A percentile compares a stretch with the other conserved stretches of the same genome.
Conservation (phyloP, 2,329 filamentous ascomycete genomes). For the Fonsecaea monophora region DNA sequence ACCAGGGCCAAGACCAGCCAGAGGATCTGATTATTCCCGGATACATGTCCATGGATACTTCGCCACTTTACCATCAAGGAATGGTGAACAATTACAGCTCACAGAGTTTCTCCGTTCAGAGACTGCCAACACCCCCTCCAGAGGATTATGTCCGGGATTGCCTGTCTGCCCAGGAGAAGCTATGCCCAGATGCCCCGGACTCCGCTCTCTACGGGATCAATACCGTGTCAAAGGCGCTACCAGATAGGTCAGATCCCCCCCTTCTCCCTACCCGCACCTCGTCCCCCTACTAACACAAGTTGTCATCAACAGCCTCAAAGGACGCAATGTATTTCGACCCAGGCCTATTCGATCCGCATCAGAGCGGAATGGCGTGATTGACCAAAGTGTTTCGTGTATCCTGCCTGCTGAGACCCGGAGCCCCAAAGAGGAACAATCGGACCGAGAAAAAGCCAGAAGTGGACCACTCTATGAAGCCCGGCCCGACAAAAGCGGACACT, state of each 20-base stretch:
- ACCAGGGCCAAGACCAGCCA: conserved; percentile 23
- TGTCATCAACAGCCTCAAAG: conserved; percentile 17
- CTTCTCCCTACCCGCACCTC: not conserved
- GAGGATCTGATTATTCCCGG: conserved; percentile 28
- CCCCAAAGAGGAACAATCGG: conserved; percentile 33
- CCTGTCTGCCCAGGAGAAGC: conserved; percentile 25
- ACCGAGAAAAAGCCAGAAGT: conserved; percentile 38
- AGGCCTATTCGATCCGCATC: conserved; percentile 39
- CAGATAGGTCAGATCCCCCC: conserved; percentile 29
- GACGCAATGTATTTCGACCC: conserved; percentile 26
- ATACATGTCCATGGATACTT: conserved; percentile 27
- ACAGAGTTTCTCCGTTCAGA: conserved; percentile 19
- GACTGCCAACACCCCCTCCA: conserved; percentile 29
- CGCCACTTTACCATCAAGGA: conserved; percentile 22
- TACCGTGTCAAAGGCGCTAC: conserved; percentile 9
- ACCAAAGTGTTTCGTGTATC: conserved; percentile 23
- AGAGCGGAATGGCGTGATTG: conserved; percentile 32
- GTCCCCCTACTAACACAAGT: conserved; percentile 11
- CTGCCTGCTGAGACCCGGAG: conserved; percentile 15
- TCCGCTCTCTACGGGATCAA: conserved; percentile 17
- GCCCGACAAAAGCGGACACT: conserved; percentile 71
- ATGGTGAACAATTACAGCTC: conserved; percentile 26
- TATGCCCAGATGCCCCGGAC: conserved; percentile 18
- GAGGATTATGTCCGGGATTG: conserved; percentile 32
- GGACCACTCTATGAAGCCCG: conserved; percentile 37